These are phyloP conservation scores for Boletellus ananas DNA, from an alignment of 768 basidiomycete species.

Conservation along the genomic window DNA sequence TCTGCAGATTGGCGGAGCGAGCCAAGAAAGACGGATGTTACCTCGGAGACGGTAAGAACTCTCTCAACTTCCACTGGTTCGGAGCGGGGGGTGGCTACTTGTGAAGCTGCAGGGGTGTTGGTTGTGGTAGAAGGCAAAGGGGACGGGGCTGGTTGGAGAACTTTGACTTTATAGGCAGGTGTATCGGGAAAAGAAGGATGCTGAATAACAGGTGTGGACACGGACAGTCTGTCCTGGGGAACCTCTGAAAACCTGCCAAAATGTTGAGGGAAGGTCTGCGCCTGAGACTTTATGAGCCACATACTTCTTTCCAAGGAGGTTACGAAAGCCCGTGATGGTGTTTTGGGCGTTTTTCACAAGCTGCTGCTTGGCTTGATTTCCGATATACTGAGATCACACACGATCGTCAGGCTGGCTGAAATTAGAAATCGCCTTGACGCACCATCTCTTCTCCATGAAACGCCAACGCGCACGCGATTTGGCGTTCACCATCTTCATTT, in stretches of 20 bases:
- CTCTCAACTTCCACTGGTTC: conserved; percentile 66
- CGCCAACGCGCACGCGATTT: conserved; percentile 91
- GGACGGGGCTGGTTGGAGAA: conserved; percentile 74
- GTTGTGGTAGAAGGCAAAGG: conserved; percentile 55
- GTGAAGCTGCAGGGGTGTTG: conserved; percentile 63
- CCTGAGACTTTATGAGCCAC: conserved; percentile 18
- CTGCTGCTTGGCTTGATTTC: conserved; percentile 90
- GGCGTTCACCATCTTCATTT: conserved; percentile 97
- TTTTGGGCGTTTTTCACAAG: conserved; percentile 93
- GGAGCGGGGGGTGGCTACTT: conserved; percentile 66
- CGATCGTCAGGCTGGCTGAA: conserved; percentile 3
- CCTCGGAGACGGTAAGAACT: conserved; percentile 78
- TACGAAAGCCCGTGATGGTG: conserved; percentile 92
- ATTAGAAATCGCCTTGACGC: conserved; percentile 29
- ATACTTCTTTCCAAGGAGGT: conserved; percentile 88
- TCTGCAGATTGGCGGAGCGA: conserved; percentile 84
- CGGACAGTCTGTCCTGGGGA: conserved; percentile 44
- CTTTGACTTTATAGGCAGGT: conserved; percentile 80
- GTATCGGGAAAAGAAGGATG: conserved; percentile 67
- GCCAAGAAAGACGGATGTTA: conserved; percentile 77
- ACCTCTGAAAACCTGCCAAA: conserved; percentile 71
- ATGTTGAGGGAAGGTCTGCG: not conserved
- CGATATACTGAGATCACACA: conserved; percentile 70
- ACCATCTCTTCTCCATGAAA: conserved; percentile 92
- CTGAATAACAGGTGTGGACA: conserved; percentile 71